Percentiles rank a stretch among this genome's conserved stretches.
Conservation (phyloP, 2,329 filamentous ascomycete genomes). For the Ophiostoma angusticollis region DNA sequence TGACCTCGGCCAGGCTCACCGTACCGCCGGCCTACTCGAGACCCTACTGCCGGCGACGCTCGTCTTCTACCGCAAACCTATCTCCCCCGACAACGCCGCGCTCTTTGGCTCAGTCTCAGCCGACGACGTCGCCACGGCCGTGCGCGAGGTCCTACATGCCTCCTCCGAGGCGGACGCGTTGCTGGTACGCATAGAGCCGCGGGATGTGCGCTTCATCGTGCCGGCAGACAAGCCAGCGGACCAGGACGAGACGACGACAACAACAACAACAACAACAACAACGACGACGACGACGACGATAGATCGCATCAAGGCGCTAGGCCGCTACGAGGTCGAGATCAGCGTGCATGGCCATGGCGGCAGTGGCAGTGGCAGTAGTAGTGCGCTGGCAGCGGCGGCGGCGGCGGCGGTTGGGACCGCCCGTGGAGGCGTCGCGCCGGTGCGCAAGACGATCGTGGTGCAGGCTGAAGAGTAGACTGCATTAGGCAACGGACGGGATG, state of each 20-base stretch:
- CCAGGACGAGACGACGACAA: conserved; percentile 14
- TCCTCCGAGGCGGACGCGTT: conserved; percentile 20
- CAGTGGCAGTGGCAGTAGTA: too few species aligned
- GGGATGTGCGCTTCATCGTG: conserved; percentile 21
- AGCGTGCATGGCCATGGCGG: conserved; percentile 15
- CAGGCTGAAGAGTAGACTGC: conserved; percentile 18
- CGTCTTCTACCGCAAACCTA: conserved; percentile 26
- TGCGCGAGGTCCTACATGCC: conserved; percentile 24
- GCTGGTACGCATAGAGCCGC: conserved; percentile 23
- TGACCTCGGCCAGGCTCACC: conserved; percentile 21
- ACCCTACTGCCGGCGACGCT: conserved; percentile 24
- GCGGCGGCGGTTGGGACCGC: too few species aligned
- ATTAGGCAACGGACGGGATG: not conserved
- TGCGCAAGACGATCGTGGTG: conserved; percentile 23
- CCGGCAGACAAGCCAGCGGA: too few species aligned
- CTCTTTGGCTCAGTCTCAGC: conserved; percentile 33
- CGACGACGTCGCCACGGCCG: conserved; percentile 22
- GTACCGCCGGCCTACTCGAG: conserved; percentile 23
- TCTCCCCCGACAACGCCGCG: conserved; percentile 13
- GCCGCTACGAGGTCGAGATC: conserved; percentile 27
- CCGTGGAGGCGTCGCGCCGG: conserved; percentile 16
- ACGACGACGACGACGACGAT: conserved; percentile 19
- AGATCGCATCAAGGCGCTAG: conserved; percentile 29
- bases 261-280: not conserved
- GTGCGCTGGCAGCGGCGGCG: not conserved